phyloP scores from a whole-genome alignment of 257 asterid species.

The Solanum pennellii region DNA sequence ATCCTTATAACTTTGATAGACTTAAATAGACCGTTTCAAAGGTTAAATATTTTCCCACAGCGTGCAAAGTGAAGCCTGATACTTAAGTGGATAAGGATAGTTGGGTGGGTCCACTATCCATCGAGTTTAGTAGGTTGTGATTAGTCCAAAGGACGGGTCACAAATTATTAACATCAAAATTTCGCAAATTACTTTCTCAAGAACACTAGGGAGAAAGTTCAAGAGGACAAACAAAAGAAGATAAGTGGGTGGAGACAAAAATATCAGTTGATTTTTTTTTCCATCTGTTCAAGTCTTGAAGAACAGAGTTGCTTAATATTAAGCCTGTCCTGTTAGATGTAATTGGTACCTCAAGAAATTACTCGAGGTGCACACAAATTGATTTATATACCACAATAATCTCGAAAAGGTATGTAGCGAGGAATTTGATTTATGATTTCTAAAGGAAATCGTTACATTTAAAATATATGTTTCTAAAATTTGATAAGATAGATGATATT shows the following conservation, averaged over 20 bases:
- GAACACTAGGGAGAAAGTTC: background rate
- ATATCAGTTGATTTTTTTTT: background rate
- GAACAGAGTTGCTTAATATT: background rate
- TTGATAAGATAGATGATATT: background rate
- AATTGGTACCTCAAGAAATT: background rate
- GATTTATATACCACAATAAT: background rate
- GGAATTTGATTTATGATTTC: background rate
- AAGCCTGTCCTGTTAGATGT: background rate
- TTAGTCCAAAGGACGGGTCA: too few relatives aligned
- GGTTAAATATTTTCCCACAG: too few relatives aligned
- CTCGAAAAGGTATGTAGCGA: background rate
- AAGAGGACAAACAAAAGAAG: background rate
- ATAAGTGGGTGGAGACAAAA: background rate
- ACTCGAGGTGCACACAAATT: background rate
- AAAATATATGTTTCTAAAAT: background rate
- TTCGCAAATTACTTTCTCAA: background rate
- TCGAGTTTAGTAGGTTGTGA: too few relatives aligned
- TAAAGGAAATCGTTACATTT: background rate
- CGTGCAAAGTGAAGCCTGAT: too few relatives aligned
- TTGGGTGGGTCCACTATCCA: too few relatives aligned
- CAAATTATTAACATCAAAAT: background rate
- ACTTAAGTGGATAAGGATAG: too few relatives aligned
- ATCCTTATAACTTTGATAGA: background rate
- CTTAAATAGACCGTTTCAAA: background rate
- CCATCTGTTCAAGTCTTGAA: too few relatives aligned